phyloP scores from a whole-genome alignment of 225 moss, liverwort and hornwort genomes.

The Polytrichum formosum region DNA sequence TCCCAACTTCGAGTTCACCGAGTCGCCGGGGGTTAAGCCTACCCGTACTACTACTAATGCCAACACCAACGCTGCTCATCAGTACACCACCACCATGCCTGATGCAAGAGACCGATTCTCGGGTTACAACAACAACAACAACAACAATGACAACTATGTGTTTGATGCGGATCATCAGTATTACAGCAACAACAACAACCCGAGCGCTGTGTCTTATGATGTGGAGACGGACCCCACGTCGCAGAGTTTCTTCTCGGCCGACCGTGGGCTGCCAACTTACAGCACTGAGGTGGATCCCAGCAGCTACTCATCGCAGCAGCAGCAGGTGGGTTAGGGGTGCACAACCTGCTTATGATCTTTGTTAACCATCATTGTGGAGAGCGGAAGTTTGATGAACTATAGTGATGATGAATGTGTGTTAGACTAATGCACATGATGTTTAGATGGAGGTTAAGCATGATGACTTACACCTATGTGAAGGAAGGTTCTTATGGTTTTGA shows the following conservation, averaged over 20 bases:
- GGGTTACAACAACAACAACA: neutral
- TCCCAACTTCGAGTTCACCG: conserved; percentile 31
- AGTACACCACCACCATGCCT: conserved; percentile 13
- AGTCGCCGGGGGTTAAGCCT: neutral
- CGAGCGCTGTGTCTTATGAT: neutral
- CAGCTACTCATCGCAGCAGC: no score
- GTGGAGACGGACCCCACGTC: neutral
- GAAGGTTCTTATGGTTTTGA: neutral
- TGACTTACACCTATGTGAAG: no score
- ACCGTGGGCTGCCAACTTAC: neutral
- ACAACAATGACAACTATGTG: conserved; percentile 24
- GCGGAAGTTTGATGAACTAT: no score
- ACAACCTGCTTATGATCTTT: no score
- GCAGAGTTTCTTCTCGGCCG: conserved; percentile 1
- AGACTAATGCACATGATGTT: no score
- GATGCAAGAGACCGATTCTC: conserved; percentile 18
- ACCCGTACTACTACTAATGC: neutral
- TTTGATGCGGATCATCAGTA: conserved; percentile 18
- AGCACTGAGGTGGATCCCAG: no score
- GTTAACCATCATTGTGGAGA: no score
- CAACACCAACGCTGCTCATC: conserved; percentile 9
- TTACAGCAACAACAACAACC: neutral
- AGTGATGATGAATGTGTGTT: no score
- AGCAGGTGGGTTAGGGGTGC: no score
- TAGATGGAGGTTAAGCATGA: no score